Evolutionary conservation across 2,329 filamentous ascomycete genomes (phyloP).

Genomic region (Neobulgaria alba): DNA sequence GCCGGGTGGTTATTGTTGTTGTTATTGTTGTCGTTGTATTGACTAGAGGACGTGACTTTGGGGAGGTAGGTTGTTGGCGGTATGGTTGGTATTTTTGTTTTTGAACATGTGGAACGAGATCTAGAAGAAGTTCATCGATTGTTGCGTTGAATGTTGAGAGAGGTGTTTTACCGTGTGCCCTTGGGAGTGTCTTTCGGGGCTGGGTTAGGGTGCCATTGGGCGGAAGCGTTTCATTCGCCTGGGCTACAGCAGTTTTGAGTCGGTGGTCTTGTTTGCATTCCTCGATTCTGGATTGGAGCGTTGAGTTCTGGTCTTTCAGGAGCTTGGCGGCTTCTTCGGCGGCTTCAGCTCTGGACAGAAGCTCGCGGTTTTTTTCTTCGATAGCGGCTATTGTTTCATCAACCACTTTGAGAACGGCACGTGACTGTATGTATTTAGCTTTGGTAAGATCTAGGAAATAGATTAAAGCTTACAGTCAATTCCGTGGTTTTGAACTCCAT

Average conservation of each 20-base stretch:
- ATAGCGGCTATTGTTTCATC: conserved; percentile 23
- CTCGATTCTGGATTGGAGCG: background rate
- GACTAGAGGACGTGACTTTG: no score
- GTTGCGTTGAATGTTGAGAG: conserved; percentile 17
- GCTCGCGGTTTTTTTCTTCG: conserved; percentile 19
- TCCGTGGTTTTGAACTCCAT: conserved; percentile 10
- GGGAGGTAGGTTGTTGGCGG: no score
- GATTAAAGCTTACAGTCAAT: conserved; percentile 3
- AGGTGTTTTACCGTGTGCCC: conserved; percentile 7
- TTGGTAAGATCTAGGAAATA: background rate
- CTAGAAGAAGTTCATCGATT: conserved; percentile 5
- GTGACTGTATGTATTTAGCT: conserved; percentile 16
- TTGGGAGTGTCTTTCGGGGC: background rate
- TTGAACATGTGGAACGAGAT: background rate
- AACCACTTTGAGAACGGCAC: conserved; percentile 17
- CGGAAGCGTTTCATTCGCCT: no score
- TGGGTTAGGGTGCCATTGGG: no score
- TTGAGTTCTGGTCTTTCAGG: conserved; percentile 17
- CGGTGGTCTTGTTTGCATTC: conserved; percentile 13
- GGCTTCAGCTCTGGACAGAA: conserved; percentile 17
- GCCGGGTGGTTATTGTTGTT: no score
- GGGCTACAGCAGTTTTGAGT: conserved; percentile 15
- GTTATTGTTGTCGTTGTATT: no score
- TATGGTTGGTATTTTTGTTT: background rate
- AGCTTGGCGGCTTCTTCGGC: conserved; percentile 21